phyloP scores from a whole-genome alignment of 768 basidiomycete genomes.

The Rhodotorula diobovata region DNA sequence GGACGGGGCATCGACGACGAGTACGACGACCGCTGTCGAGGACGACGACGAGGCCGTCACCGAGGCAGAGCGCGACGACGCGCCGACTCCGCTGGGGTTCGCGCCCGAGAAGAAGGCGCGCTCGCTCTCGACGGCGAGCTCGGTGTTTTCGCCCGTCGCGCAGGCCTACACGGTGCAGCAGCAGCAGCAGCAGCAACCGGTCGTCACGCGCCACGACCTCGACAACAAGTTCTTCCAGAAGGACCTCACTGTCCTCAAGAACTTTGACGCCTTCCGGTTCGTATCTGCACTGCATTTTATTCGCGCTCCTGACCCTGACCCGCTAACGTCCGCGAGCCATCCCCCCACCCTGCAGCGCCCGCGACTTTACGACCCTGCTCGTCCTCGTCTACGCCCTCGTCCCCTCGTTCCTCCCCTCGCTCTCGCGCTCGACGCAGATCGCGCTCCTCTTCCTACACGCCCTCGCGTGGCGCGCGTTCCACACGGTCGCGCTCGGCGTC shows the following conservation, averaged over 20 bases:
- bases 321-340: neutral
- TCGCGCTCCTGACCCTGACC: too few species aligned
- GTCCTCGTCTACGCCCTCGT: conserved; percentile 65
- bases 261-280: conserved; percentile 80
- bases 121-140: neutral
- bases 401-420: conserved; percentile 58
- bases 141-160: neutral
- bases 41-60: neutral
- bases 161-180: neutral
- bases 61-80: neutral
- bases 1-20: neutral
- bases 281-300: conserved; percentile 39
- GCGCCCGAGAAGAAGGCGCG: neutral
- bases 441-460: conserved; percentile 76
- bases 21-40: conserved; percentile 48
- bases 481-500: conserved; percentile 79
- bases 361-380: conserved; percentile 75
- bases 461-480: conserved; percentile 75
- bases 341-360: conserved; percentile 57
- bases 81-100: neutral
- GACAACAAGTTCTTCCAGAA: conserved; percentile 83
- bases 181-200: neutral
- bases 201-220: conserved; percentile 67
- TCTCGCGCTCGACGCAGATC: conserved; percentile 56
- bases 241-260: conserved; percentile 72